Conservation (phyloP, 1,284 basidiomycete genomes). For the Papiliotrema terrestris region DNA sequence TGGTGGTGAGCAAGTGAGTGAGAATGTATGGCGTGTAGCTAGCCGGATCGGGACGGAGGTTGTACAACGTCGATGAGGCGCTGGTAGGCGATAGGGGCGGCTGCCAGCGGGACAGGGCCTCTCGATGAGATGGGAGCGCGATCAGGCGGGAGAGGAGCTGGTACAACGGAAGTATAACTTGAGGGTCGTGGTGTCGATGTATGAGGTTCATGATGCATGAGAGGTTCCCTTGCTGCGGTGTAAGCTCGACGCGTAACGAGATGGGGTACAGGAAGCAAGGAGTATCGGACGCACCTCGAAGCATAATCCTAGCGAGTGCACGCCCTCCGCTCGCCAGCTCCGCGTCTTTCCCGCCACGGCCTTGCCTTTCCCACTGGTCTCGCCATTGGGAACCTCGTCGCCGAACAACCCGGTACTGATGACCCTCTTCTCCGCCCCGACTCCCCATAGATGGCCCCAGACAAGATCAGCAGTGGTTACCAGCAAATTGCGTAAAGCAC, state of each 20-base stretch:
- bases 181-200: slow-evolving; percentile 33
- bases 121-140: slow-evolving; percentile 59
- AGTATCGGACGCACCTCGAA: slow-evolving; percentile 31
- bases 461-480: slow-evolving; percentile 41
- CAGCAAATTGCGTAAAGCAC: slow-evolving; percentile 41
- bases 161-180: slow-evolving; percentile 50
- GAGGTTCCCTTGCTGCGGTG: slow-evolving; percentile 24
- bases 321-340: slow-evolving; percentile 22
- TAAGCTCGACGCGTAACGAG: neutral
- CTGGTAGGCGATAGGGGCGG: slow-evolving; percentile 45
- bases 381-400: neutral
- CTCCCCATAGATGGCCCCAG: slow-evolving; percentile 47
- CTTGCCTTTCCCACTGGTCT: slow-evolving; percentile 12
- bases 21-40: slow-evolving; percentile 23
- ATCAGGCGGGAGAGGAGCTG: slow-evolving; percentile 60
- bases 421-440: slow-evolving; percentile 38
- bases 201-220: slow-evolving; percentile 29
- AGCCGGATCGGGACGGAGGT: neutral
- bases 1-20: slow-evolving; percentile 23
- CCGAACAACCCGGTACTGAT: slow-evolving; percentile 37
- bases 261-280: neutral
- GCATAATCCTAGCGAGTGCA: slow-evolving; percentile 18
- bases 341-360: slow-evolving; percentile 2
- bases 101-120: slow-evolving; percentile 61
- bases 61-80: neutral